These are phyloP conservation scores for Hsuehochloa calcarea DNA, from an alignment of 176 grass and related monocot genomes.

Conservation along the genomic window DNA sequence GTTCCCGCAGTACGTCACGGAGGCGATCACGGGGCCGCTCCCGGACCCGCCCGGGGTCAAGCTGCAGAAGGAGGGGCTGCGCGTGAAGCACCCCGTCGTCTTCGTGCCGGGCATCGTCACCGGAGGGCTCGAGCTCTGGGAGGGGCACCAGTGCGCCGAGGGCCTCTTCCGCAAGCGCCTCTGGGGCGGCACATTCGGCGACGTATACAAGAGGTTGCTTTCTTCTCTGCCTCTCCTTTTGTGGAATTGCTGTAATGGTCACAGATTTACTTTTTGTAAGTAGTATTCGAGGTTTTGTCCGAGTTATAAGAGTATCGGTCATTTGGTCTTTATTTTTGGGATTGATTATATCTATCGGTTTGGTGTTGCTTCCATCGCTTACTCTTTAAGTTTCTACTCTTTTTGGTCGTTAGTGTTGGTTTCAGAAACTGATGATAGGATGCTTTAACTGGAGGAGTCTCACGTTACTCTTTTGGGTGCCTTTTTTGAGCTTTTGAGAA, in stretches of 20 bases:
- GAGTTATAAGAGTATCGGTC: neutral
- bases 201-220: constrained; percentile 89
- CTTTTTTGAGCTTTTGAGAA: neutral
- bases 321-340: neutral
- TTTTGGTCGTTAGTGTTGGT: constrained; percentile 3
- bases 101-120: constrained; percentile 98
- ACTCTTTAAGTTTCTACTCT: constrained; percentile 11
- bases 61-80: constrained; percentile 88
- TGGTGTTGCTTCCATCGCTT: neutral
- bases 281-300: neutral
- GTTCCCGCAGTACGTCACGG: constrained; percentile 90
- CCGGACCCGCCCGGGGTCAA: constrained; percentile 91
- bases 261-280: neutral
- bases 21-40: constrained; percentile 88
- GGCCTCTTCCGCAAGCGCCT: constrained; percentile 92
- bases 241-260: neutral
- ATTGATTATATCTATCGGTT: constrained; percentile 14
- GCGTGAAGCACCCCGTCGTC: constrained; percentile 80
- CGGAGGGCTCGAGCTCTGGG: constrained; percentile 94
- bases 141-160: constrained; percentile 92
- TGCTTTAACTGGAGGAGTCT: constrained; percentile 2
- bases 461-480: neutral
- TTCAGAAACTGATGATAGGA: constrained; percentile 9
- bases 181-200: constrained; percentile 94
- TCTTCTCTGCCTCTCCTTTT: neutral